Evolutionary conservation across 2,329 filamentous ascomycete species (phyloP).

Genomic region (Ophiostoma himal-ulmi): DNA sequence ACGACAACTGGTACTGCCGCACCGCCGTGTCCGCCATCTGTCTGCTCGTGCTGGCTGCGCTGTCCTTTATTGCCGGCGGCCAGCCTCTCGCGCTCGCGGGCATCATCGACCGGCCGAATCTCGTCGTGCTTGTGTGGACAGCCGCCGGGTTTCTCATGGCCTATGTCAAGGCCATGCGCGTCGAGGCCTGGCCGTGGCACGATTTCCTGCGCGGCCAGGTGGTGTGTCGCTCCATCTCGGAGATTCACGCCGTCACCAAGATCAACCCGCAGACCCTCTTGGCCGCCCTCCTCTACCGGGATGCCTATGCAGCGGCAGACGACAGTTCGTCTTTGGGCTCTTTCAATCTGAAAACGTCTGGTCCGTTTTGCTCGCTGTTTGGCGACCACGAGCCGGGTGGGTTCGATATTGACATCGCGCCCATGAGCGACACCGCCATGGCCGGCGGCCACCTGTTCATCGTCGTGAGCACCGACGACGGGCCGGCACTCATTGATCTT

Average conservation of each 20-base stretch:
- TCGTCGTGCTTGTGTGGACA: constrained; percentile 8
- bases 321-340: not conserved
- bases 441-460: constrained; percentile 14
- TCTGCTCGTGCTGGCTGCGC: not conserved
- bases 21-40: not conserved
- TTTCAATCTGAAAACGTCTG: not conserved
- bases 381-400: not conserved
- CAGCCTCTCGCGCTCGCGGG: not conserved
- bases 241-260: not conserved
- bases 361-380: constrained; percentile 11
- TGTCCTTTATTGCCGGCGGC: not conserved
- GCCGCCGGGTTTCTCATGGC: constrained; percentile 11
- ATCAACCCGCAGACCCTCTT: constrained; percentile 14
- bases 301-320: not conserved
- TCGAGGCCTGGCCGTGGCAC: constrained; percentile 13
- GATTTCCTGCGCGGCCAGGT: constrained; percentile 10
- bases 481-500: not conserved
- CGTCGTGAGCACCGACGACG: constrained; percentile 3
- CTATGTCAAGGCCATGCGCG: constrained; percentile 4
- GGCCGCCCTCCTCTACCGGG: not conserved
- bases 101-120: constrained; percentile 5
- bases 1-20: constrained; percentile 14
- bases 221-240: constrained; percentile 10
- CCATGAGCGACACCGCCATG: constrained; percentile 2
- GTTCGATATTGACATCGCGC: constrained; percentile 9